Evolutionary conservation across 75 land plant species (phyloP).

Genomic region (Picea sitchensis): DNA sequence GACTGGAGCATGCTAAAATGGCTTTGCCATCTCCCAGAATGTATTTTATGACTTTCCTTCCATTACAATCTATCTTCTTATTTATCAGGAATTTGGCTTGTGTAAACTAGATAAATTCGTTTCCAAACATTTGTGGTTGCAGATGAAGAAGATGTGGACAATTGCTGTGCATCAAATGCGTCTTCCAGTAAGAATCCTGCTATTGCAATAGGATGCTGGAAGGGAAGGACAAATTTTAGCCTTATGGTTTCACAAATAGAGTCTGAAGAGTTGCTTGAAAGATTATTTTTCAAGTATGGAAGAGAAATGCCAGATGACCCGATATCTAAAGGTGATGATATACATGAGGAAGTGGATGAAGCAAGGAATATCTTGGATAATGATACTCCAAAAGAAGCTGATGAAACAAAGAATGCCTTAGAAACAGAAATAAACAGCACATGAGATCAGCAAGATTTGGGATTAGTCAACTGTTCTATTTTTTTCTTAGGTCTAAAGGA

Average conservation of each 20-base stretch:
- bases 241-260: conserved; percentile 80
- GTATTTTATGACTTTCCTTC: background rate
- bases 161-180: background rate
- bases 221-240: conserved; percentile 73
- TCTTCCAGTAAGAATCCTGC: conserved; percentile 12
- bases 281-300: conserved; percentile 28
- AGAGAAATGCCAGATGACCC: background rate
- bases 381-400: too few relatives aligned
- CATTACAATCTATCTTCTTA: background rate
- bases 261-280: conserved; percentile 76
- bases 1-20: background rate
- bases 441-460: too few relatives aligned
- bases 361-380: too few relatives aligned
- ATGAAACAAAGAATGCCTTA: too few relatives aligned
- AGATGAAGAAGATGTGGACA: conserved; percentile 4
- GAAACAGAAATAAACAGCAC: too few relatives aligned
- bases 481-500: too few relatives aligned
- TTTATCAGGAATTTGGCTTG: background rate
- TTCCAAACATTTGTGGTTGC: background rate
- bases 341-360: too few relatives aligned
- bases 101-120: background rate
- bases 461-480: too few relatives aligned
- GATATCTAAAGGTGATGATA: too few relatives aligned
- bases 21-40: background rate
- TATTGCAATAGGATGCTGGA: conserved; percentile 94